These are phyloP conservation scores for Fraxinus albicans DNA, from an alignment of 305 asterid genomes.

Conservation along the genomic window DNA sequence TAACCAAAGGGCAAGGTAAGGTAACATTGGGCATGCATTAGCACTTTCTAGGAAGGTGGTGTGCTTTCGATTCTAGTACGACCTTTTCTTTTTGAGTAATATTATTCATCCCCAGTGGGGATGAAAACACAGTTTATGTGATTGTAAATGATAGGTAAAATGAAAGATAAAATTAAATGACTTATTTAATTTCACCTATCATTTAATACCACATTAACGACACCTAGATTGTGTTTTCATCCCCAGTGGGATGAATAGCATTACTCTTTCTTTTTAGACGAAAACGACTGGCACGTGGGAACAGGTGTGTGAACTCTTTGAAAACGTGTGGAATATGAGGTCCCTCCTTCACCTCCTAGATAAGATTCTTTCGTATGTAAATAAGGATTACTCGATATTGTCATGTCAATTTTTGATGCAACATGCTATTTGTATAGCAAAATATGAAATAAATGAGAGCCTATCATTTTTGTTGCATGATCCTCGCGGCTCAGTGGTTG, in stretches of 20 bases:
- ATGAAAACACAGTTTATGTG: no score
- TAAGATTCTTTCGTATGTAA: not conserved
- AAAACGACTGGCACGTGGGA: constrained; percentile 1
- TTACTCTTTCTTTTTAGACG: not conserved
- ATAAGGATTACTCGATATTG: not conserved
- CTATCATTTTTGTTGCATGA: not conserved
- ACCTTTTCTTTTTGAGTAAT: not conserved
- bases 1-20: not conserved
- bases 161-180: no score
- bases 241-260: no score
- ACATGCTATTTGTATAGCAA: not conserved
- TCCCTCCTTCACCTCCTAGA: no score
- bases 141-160: no score
- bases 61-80: not conserved
- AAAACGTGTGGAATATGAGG: not conserved
- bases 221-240: no score
- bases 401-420: not conserved
- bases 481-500: not conserved
- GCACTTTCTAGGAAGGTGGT: not conserved
- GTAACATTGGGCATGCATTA: not conserved
- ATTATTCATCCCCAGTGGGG: no score
- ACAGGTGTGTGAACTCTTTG: not conserved
- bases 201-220: no score
- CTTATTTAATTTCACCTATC: no score
- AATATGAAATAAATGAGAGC: not conserved